These are phyloP conservation scores for Viola pubescens DNA, from an alignment of 441 rosid genomes.

Conservation along the genomic window DNA sequence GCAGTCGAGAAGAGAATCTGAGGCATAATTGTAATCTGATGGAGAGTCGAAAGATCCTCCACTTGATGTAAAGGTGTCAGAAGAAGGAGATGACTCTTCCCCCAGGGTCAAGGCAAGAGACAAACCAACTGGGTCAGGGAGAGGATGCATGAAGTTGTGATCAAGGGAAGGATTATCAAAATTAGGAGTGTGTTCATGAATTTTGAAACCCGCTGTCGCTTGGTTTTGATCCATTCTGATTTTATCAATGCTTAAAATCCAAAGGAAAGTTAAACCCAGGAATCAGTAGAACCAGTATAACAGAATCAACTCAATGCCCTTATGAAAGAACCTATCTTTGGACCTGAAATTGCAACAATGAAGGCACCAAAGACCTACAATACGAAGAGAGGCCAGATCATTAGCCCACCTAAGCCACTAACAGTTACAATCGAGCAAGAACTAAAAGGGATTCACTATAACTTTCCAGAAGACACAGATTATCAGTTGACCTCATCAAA, in stretches of 20 bases:
- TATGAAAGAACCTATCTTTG: no score
- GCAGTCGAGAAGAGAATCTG: slow-evolving; percentile 31
- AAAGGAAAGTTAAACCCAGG: not conserved
- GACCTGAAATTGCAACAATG: no score
- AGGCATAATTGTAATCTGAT: slow-evolving; percentile 35
- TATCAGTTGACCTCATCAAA: no score
- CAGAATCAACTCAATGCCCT: no score
- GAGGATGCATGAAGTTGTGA: slow-evolving; percentile 21
- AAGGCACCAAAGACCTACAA: no score
- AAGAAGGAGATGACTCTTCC: slow-evolving; percentile 11
- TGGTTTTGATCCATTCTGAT: slow-evolving; percentile 31
- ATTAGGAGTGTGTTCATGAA: slow-evolving; percentile 23
- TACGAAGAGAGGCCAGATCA: no score
- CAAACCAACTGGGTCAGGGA: slow-evolving; percentile 17
- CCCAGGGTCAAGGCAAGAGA: slow-evolving; percentile 17
- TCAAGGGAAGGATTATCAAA: slow-evolving; percentile 27
- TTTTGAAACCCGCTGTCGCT: slow-evolving; percentile 12
- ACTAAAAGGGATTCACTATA: no score
- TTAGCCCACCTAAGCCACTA: no score
- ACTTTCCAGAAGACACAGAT: no score
- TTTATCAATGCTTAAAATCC: slow-evolving; percentile 1
- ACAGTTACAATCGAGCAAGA: no score
- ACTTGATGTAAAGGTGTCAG: slow-evolving; percentile 9
- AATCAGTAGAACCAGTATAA: not conserved
- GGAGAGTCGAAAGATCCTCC: slow-evolving; percentile 23